Evolutionary conservation across 202 grass and related monocot species (phyloP), one percentile per base, ranked within the genome.

Genomic region (Carex sylvatica): DNA sequence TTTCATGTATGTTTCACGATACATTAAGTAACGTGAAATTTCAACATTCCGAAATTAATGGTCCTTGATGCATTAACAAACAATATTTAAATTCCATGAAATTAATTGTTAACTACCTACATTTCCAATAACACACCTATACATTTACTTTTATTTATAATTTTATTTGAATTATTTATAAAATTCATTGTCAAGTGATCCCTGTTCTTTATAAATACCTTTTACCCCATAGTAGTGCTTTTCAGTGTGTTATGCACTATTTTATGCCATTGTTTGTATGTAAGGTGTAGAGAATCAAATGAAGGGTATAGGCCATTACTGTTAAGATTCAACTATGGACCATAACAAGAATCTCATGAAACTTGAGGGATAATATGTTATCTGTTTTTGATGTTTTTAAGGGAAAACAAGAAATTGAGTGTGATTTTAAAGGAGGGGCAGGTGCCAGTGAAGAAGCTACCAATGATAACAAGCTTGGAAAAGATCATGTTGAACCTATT

Each of bases 351-450:
- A 40, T 56, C 26, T 11, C 51, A 76, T 6, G 10, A 33, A 76
- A 76, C 51, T 16, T 35, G 51, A 76, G 26, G 4, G 13, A 56
- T 59, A 61, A 26, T 64, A 2, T 80, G 35, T 49, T 46, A 49
- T 72, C 22, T 80, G 33, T 22, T 56, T 85, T 82, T 87, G 61
- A 35, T 47, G 60, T 85, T 54, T 84, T 88, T 30, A 84, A 93
- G 87, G 85, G 76, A 6, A 87, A 56, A 22, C 68, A 30, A 2
- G 53, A 66, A 18, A 77, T 84, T 81, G 92, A 98, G 23, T 90
- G 63, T 77, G 92, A 95, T 85, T 98, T 98, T 79, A 95, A 91
- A 88, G 95, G 95, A 66, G 95, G 95, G 61, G 95, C 92, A 58
- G 95, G 95, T 81, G 87, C 89, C 20, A 28, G 53, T 62, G 83